These are phyloP conservation scores for Tritrichomonas foetus DNA, from an alignment of 208 protist species.

Conservation along the genomic window DNA sequence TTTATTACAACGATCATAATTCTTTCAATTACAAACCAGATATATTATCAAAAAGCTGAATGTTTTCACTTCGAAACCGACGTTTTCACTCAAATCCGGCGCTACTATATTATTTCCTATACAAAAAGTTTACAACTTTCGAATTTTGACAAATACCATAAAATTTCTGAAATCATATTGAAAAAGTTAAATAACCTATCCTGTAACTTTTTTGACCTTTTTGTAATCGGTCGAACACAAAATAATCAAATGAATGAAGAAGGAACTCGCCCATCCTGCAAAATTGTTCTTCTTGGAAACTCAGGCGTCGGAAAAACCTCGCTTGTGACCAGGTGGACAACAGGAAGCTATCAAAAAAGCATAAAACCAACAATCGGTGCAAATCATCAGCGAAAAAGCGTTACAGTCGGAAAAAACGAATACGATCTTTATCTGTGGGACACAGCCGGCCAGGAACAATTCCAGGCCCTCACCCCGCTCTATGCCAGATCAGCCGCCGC, in stretches of 20 bases:
- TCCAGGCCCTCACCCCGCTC: background rate
- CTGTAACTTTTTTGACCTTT: too few species aligned
- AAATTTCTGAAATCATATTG: too few species aligned
- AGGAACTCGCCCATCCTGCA: background rate
- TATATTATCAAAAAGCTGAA: too few species aligned
- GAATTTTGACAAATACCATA: too few species aligned
- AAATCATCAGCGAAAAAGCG: background rate
- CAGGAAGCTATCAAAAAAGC: background rate
- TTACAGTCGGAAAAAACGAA: background rate
- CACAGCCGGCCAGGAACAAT: background rate
- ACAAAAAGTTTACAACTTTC: too few species aligned
- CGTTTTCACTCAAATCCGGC: too few species aligned
- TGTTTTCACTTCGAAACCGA: too few species aligned
- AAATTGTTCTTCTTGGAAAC: background rate
- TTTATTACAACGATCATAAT: too few species aligned
- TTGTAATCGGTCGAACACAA: too few species aligned
- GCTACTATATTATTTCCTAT: too few species aligned
- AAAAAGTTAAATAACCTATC: too few species aligned
- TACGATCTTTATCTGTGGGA: background rate
- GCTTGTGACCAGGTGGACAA: background rate
- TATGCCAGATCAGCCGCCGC: background rate
- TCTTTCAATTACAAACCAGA: too few species aligned
- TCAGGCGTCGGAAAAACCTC: background rate
- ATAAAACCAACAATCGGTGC: background rate
- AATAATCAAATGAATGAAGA: background rate